A percentile compares a stretch with the other conserved stretches of the same genome.
Conservation (phyloP, 2,329 filamentous ascomycete species). For the Phialocephala sp. region DNA sequence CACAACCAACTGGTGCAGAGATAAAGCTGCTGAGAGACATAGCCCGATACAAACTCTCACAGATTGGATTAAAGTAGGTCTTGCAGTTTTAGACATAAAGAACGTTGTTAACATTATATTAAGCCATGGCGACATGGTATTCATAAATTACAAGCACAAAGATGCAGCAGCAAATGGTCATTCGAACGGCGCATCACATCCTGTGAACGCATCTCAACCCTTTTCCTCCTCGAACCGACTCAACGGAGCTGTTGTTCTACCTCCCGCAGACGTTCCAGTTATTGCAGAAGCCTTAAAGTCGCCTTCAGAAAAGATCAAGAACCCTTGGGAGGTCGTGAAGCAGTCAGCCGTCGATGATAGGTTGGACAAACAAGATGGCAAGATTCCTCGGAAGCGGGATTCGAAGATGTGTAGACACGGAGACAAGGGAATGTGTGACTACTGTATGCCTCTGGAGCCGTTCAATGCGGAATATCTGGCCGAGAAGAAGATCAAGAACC, state of each 20-base stretch:
- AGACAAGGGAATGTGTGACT: constrained; percentile 98
- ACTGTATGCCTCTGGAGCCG: constrained; percentile 96
- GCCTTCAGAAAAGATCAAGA: constrained; percentile 70
- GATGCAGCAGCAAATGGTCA: constrained; percentile 51
- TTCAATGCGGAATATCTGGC: constrained; percentile 87
- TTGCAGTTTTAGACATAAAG: background rate
- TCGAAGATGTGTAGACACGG: constrained; percentile 93
- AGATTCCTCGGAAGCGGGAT: constrained; percentile 78
- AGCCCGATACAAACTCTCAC: constrained; percentile 57
- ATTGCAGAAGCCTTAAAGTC: constrained; percentile 62
- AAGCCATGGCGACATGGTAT: constrained; percentile 91
- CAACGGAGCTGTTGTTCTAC: constrained; percentile 77
- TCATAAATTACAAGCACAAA: constrained; percentile 76
- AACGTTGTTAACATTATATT: constrained; percentile 2
- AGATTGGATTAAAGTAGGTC: constrained; percentile 64
- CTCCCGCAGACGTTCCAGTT: constrained; percentile 70
- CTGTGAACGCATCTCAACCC: constrained; percentile 36
- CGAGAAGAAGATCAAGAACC: constrained; percentile 98
- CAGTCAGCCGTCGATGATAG: constrained; percentile 88
- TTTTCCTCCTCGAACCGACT: constrained; percentile 65
- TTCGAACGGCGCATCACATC: constrained; percentile 45
- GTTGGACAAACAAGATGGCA: constrained; percentile 87
- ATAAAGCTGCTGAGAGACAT: constrained; percentile 65
- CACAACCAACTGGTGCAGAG: constrained; percentile 63
- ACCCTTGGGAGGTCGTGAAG: constrained; percentile 89